Evolutionary conservation across 192 early-diverging fungal genomes (phyloP).

Genomic region (Linnemannia hyalina): DNA sequence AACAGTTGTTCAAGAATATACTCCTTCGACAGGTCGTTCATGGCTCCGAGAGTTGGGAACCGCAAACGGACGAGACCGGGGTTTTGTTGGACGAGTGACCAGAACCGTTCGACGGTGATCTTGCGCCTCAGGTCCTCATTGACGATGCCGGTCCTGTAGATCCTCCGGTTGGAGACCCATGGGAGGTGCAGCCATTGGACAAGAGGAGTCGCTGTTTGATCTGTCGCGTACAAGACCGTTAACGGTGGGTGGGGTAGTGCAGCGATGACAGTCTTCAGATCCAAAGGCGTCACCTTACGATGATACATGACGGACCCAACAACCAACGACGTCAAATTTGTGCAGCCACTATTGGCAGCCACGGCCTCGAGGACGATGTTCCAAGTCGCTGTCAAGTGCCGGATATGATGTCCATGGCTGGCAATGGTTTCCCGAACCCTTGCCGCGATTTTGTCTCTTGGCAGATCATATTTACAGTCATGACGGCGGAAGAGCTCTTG

Average conservation of each 20-base stretch:
- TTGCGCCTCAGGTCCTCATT: background rate
- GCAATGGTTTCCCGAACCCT: background rate
- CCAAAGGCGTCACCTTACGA: background rate
- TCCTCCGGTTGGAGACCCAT: background rate
- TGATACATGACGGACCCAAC: background rate
- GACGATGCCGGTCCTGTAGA: background rate
- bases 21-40: background rate
- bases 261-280: background rate
- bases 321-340: background rate
- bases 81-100: background rate
- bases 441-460: background rate
- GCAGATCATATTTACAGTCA: background rate
- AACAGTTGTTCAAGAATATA: background rate
- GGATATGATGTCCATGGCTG: background rate
- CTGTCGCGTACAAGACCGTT: background rate
- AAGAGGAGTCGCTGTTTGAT: background rate
- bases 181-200: conserved; percentile 1
- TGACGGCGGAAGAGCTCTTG: background rate
- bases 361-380: background rate
- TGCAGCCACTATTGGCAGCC: background rate
- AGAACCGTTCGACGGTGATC: background rate
- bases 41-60: background rate
- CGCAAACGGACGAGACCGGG: background rate
- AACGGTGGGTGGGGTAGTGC: background rate
- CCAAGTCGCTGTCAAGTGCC: background rate